Evolutionary conservation across 495 filamentous ascomycete genomes (phyloP).

Genomic region (Chaetomium fimeti): DNA sequence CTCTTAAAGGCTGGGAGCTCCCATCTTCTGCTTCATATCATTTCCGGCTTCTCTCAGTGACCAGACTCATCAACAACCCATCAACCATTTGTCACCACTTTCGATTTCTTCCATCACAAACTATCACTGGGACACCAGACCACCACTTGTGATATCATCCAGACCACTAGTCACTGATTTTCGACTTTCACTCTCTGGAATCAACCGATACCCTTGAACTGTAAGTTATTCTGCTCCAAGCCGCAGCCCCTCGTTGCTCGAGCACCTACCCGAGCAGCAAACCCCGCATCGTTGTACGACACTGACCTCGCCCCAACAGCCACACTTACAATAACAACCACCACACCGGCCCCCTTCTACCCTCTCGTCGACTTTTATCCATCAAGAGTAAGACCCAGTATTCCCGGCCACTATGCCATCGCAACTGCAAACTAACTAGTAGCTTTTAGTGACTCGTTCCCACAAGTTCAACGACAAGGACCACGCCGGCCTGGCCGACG

Average conservation of each 20-base stretch:
- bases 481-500: slow-evolving; percentile 65
- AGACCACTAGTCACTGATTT: neutral
- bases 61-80: slow-evolving; percentile 19
- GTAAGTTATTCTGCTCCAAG: neutral
- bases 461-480: slow-evolving; percentile 90
- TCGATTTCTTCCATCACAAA: slow-evolving; percentile 16
- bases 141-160: slow-evolving; percentile 1
- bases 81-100: neutral
- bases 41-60: slow-evolving; percentile 23
- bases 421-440: slow-evolving; percentile 14
- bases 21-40: slow-evolving; percentile 20
- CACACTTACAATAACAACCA: neutral
- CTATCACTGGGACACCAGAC: slow-evolving; percentile 6
- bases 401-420: slow-evolving; percentile 18
- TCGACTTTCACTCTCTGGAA: slow-evolving; percentile 8
- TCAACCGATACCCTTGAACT: slow-evolving; percentile 1
- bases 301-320: slow-evolving; percentile 13
- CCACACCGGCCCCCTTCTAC: slow-evolving; percentile 4
- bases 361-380: slow-evolving; percentile 11
- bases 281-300: slow-evolving; percentile 25
- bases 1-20: slow-evolving; percentile 31
- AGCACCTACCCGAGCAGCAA: slow-evolving; percentile 2
- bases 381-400: slow-evolving; percentile 34
- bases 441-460: slow-evolving; percentile 78
- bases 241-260: slow-evolving; percentile 2